These are phyloP conservation scores for Candida sakaeoensis DNA, from an alignment of 805 yeast genomes.

Conservation along the genomic window DNA sequence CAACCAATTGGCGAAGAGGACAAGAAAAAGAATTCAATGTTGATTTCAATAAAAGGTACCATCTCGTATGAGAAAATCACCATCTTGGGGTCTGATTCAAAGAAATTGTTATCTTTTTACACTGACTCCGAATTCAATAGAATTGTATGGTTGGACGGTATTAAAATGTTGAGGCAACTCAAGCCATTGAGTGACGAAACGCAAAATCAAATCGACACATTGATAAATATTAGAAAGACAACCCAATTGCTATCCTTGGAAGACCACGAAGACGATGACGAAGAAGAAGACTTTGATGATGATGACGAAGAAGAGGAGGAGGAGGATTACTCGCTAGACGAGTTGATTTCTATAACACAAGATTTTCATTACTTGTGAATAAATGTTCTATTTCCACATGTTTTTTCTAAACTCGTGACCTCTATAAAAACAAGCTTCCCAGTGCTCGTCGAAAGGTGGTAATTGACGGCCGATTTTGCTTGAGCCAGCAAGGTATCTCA, in stretches of 20 bases:
- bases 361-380: slow-evolving; percentile 21
- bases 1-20: slow-evolving; percentile 36
- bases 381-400: slow-evolving; percentile 6
- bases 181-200: slow-evolving; percentile 37
- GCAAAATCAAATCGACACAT: slow-evolving; percentile 28
- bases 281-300: no score
- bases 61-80: slow-evolving; percentile 55
- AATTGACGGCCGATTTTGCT: slow-evolving; percentile 21
- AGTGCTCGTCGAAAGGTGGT: slow-evolving; percentile 18
- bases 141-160: slow-evolving; percentile 76
- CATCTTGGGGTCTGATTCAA: slow-evolving; percentile 40
- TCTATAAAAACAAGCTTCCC: slow-evolving; percentile 17
- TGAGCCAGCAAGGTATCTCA: slow-evolving; percentile 18
- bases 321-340: slow-evolving; percentile 23
- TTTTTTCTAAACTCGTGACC: slow-evolving; percentile 17
- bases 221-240: slow-evolving; percentile 35
- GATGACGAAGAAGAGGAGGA: slow-evolving; percentile 24
- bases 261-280: slow-evolving; percentile 14
- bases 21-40: slow-evolving; percentile 37
- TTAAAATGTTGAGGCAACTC: slow-evolving; percentile 45
- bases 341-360: slow-evolving; percentile 20
- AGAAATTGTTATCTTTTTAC: slow-evolving; percentile 53
- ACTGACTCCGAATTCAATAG: slow-evolving; percentile 68
- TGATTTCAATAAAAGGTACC: slow-evolving; percentile 57
- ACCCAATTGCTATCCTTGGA: slow-evolving; percentile 40